phyloP scores from a whole-genome alignment of 345 rosid genomes.

The Geranium brycei region DNA sequence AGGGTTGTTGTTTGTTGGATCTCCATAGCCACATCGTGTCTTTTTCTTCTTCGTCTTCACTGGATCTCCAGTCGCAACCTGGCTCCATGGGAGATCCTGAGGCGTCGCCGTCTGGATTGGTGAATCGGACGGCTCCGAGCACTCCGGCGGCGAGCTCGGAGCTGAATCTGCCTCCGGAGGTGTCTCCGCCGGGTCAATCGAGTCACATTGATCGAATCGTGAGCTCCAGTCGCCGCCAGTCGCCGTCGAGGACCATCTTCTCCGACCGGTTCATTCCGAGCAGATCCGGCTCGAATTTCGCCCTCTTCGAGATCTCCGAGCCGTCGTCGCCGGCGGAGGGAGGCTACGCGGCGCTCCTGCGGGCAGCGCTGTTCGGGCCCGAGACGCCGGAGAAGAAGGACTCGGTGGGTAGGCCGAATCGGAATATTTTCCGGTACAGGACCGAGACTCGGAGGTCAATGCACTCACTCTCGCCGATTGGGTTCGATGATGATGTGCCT shows the following conservation, averaged over 20 bases:
- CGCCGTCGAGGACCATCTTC: conserved; percentile 74
- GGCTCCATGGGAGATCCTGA: neutral
- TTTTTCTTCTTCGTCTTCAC: neutral
- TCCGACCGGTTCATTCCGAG: conserved; percentile 95
- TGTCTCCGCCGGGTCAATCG: conserved; percentile 34
- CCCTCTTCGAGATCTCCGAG: conserved; percentile 73
- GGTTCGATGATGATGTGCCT: conserved; percentile 42
- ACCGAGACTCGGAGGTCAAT: conserved; percentile 63
- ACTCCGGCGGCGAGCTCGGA: conserved; percentile 36
- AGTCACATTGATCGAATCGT: conserved; percentile 56
- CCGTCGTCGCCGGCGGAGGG: conserved; percentile 37
- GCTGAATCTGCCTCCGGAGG: conserved; percentile 46
- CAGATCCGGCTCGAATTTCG: conserved; percentile 86
- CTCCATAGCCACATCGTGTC: neutral
- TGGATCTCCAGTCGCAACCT: neutral
- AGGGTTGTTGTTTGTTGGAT: neutral
- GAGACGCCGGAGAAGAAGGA: conserved; percentile 66
- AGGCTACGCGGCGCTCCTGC: conserved; percentile 52
- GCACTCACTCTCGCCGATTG: conserved; percentile 55
- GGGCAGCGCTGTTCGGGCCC: conserved; percentile 68
- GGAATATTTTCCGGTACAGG: conserved; percentile 81
- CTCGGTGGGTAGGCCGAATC: conserved; percentile 18
- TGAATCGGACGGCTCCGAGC: conserved; percentile 38
- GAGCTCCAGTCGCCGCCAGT: conserved; percentile 44
- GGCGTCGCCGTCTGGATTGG: too few species aligned